A percentile compares a stretch with the other conserved stretches of the same genome.
Evolutionary conservation across 2,329 filamentous ascomycete genomes (phyloP).

Genomic region (Magnaporthiopsis poae): DNA sequence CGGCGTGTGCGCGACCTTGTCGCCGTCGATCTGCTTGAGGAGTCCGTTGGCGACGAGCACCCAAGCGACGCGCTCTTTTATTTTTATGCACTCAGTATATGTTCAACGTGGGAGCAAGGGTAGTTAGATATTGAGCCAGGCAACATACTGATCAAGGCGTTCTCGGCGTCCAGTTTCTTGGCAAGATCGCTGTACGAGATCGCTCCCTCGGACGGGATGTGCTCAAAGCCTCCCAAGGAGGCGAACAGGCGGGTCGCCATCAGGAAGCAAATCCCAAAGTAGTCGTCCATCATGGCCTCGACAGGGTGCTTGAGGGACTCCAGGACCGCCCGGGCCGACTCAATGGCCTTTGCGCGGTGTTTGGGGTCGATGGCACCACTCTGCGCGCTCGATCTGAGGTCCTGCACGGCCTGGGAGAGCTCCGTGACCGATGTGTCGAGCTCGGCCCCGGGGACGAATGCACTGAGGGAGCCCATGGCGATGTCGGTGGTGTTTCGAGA

Average conservation of each 20-base stretch:
- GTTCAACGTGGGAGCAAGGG: too few species aligned
- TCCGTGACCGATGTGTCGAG: neutral
- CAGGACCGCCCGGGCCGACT: slow-evolving; percentile 9
- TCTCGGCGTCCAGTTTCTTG: slow-evolving; percentile 18
- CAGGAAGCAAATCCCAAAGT: slow-evolving; percentile 10
- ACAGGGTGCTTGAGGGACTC: slow-evolving; percentile 11
- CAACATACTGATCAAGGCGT: slow-evolving; percentile 17
- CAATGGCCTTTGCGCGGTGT: slow-evolving; percentile 4
- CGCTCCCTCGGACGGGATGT: slow-evolving; percentile 19
- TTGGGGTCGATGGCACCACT: neutral
- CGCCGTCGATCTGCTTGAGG: slow-evolving; percentile 13
- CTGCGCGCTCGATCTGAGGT: neutral
- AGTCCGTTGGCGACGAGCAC: slow-evolving; percentile 15
- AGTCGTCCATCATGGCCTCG: slow-evolving; percentile 11
- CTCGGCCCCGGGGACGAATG: neutral
- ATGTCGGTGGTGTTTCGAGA: neutral
- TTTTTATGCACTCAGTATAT: neutral
- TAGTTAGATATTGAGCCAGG: neutral
- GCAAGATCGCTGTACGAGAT: slow-evolving; percentile 23
- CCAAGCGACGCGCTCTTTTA: slow-evolving; percentile 15
- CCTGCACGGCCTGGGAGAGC: neutral
- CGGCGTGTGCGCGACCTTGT: slow-evolving; percentile 17
- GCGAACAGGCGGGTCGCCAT: slow-evolving; percentile 20
- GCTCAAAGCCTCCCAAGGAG: slow-evolving; percentile 23
- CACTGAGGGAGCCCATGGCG: neutral